These are phyloP conservation scores for Mycena metata DNA, from an alignment of 768 basidiomycete species.

Conservation along the genomic window DNA sequence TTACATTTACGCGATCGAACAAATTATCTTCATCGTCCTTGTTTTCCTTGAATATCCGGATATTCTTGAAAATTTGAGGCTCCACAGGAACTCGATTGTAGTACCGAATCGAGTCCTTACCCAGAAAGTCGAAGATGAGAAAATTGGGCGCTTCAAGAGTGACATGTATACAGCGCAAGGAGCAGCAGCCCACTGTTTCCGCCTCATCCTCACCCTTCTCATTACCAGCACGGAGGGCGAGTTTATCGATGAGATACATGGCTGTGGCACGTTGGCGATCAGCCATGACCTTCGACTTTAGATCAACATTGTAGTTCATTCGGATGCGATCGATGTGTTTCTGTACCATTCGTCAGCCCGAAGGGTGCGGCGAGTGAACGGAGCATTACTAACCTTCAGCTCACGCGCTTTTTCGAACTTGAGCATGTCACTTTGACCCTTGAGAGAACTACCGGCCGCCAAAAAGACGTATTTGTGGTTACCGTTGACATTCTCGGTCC, in stretches of 20 bases:
- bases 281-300: constrained; percentile 93
- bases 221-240: constrained; percentile 98
- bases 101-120: constrained; percentile 99
- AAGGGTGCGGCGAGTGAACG: neutral
- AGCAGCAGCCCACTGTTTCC: constrained; percentile 99
- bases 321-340: constrained; percentile 93
- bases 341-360: constrained; percentile 54
- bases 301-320: constrained; percentile 85
- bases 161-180: constrained; percentile 95
- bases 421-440: constrained; percentile 97
- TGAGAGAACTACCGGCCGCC: constrained; percentile 96
- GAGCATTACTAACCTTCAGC: constrained; percentile 76
- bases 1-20: constrained; percentile 95
- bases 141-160: constrained; percentile 90
- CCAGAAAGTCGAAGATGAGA: constrained; percentile 96
- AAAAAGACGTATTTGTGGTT: constrained; percentile 98
- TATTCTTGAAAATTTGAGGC: constrained; percentile 96
- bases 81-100: constrained; percentile 93
- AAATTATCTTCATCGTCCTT: constrained; percentile 90
- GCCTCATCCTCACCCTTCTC: constrained; percentile 99
- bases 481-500: constrained; percentile 98
- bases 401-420: constrained; percentile 99
- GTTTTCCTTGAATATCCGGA: constrained; percentile 95
- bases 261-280: constrained; percentile 98
- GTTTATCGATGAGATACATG: constrained; percentile 98